Conservation (phyloP, 495 filamentous ascomycete genomes). For the Chlorociboria aeruginascens region DNA sequence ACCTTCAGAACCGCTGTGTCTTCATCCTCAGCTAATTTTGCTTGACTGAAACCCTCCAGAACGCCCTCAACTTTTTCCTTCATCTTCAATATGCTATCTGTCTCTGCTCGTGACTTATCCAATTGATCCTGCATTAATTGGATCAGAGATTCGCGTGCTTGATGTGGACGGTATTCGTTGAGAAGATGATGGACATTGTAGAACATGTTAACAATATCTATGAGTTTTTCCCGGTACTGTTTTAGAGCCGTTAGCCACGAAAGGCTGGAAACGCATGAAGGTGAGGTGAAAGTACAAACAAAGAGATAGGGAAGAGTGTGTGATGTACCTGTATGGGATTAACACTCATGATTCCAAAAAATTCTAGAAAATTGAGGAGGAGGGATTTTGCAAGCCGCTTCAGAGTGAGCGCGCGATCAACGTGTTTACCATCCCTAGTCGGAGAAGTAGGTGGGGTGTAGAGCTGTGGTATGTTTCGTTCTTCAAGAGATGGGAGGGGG, state of each 20-base stretch:
- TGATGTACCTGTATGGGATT: conserved; percentile 42
- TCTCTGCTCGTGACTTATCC: conserved; percentile 61
- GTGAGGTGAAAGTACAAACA: not conserved
- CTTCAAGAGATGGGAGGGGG: conserved; percentile 48
- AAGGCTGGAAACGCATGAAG: not conserved
- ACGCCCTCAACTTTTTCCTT: conserved; percentile 60
- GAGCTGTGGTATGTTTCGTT: conserved; percentile 58
- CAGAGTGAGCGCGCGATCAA: conserved; percentile 65
- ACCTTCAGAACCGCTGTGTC: conserved; percentile 9
- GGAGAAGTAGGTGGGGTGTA: conserved; percentile 36
- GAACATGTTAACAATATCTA: conserved; percentile 65
- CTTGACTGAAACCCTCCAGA: conserved; percentile 48
- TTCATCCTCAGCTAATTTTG: conserved; percentile 18
- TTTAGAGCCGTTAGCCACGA: not conserved
- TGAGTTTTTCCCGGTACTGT: conserved; percentile 47
- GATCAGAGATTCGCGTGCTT: conserved; percentile 83
- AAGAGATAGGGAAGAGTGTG: not conserved
- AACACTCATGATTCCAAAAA: conserved; percentile 53
- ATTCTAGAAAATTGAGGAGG: conserved; percentile 73
- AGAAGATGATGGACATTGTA: conserved; percentile 84
- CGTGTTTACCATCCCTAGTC: conserved; percentile 26
- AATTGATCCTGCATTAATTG: conserved; percentile 86
- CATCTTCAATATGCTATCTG: conserved; percentile 57
- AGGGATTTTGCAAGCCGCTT: conserved; percentile 69
- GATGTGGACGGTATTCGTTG: conserved; percentile 92